These are phyloP conservation scores for Rhipidocladum racemiflorum DNA, from an alignment of 176 grass and related monocot genomes.

Conservation along the genomic window DNA sequence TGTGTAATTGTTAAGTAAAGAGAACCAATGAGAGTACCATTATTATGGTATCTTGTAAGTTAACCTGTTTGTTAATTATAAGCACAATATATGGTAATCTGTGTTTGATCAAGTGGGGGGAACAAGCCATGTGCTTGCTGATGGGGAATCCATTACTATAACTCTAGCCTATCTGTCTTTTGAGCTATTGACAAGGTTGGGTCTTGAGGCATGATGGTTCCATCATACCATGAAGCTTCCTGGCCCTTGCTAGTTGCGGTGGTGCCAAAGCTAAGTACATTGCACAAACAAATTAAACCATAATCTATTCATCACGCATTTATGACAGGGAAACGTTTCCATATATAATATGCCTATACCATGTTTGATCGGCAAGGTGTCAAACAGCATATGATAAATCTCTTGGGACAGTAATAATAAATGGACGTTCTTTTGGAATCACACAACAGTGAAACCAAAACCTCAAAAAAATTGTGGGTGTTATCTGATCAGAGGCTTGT, in stretches of 20 bases:
- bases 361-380: slow-evolving; percentile 21
- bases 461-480: background rate
- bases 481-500: background rate
- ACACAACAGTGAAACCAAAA: background rate
- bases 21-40: slow-evolving; percentile 55
- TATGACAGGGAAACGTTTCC: slow-evolving; percentile 27
- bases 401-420: background rate
- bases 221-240: slow-evolving; percentile 69
- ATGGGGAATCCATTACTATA: slow-evolving; percentile 71
- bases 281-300: slow-evolving; percentile 40
- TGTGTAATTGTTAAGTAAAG: slow-evolving; percentile 60
- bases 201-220: slow-evolving; percentile 43
- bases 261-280: slow-evolving; percentile 46
- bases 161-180: slow-evolving; percentile 55
- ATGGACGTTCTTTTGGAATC: background rate
- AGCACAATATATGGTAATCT: slow-evolving; percentile 54
- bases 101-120: slow-evolving; percentile 61
- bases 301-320: slow-evolving; percentile 39
- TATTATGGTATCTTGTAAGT: slow-evolving; percentile 73
- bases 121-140: slow-evolving; percentile 78
- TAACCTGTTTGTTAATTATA: slow-evolving; percentile 53
- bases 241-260: slow-evolving; percentile 43
- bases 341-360: slow-evolving; percentile 26
- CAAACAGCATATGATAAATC: slow-evolving; percentile 15
- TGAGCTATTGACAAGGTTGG: slow-evolving; percentile 55